Evolutionary conservation across 129 eudicot genomes (phyloP).

Genomic region (Lonicera japonica): DNA sequence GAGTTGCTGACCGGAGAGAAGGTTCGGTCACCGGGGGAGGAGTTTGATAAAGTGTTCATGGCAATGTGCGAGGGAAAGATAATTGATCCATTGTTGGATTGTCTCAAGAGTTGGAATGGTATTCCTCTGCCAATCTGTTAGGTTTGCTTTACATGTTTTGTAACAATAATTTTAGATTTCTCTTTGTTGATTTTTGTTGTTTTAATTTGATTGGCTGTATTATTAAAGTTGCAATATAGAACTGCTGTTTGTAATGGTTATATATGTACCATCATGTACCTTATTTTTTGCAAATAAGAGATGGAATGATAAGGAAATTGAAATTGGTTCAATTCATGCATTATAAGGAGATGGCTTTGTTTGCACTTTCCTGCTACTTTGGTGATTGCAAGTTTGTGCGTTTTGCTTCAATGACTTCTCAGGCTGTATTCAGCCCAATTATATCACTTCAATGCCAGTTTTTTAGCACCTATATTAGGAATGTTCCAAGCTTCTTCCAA

Average conservation of each 20-base stretch:
- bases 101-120: slow-evolving; percentile 67
- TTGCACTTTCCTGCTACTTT: too few species aligned
- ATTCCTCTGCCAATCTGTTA: slow-evolving; percentile 57
- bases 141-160: neutral
- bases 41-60: slow-evolving; percentile 63
- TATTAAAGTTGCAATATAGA: neutral
- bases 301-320: neutral
- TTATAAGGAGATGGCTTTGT: too few species aligned
- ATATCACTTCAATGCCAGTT: too few species aligned
- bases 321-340: too few species aligned
- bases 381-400: too few species aligned
- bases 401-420: too few species aligned
- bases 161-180: neutral
- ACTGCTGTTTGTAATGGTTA: neutral
- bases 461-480: too few species aligned
- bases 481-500: too few species aligned
- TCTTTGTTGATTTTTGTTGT: too few species aligned
- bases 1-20: slow-evolving; percentile 55
- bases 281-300: neutral
- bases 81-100: slow-evolving; percentile 66
- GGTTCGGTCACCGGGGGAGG: slow-evolving; percentile 64
- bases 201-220: neutral
- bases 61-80: slow-evolving; percentile 58
- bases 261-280: neutral
- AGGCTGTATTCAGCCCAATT: too few species aligned